Percentiles rank a stretch among this genome's conserved stretches.
Conservation (phyloP, 148 eudicot species). For the Mesembryanthemum crystallinum region DNA sequence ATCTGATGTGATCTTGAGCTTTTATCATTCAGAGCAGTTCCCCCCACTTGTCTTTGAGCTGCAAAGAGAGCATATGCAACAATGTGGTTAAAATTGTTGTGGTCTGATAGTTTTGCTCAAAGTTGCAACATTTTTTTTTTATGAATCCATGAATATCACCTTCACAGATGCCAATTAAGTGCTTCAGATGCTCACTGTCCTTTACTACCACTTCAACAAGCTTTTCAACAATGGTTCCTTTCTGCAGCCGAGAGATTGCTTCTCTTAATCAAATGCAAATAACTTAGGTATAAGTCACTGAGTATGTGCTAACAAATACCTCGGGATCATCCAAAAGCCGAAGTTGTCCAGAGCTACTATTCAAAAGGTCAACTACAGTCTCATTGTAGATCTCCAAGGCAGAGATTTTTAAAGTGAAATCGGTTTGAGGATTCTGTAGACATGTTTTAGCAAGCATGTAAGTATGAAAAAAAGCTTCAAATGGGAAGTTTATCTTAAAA, state of each 20-base stretch:
- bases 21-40: slow-evolving; percentile 88
- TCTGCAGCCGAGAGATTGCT: slow-evolving; percentile 46
- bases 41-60: slow-evolving; percentile 97
- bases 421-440: slow-evolving; percentile 68
- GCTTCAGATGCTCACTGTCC: slow-evolving; percentile 66
- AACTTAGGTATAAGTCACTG: slow-evolving; percentile 7
- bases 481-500: neutral
- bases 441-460: neutral
- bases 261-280: slow-evolving; percentile 1
- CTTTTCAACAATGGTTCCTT: slow-evolving; percentile 88
- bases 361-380: slow-evolving; percentile 83
- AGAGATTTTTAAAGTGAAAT: slow-evolving; percentile 65
- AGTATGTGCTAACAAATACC: slow-evolving; percentile 37
- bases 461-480: slow-evolving; percentile 15
- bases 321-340: slow-evolving; percentile 98
- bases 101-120: neutral
- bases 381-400: slow-evolving; percentile 95
- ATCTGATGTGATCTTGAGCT: slow-evolving; percentile 98
- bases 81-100: neutral
- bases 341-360: slow-evolving; percentile 75
- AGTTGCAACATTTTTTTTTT: neutral
- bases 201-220: slow-evolving; percentile 70
- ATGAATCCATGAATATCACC: slow-evolving; percentile 38
- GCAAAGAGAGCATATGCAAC: slow-evolving; percentile 30
- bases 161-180: slow-evolving; percentile 80